Base-by-base conservation (phyloP, 2,329 filamentous ascomycete genomes). In the Ceratocystis huliohia region DNA sequence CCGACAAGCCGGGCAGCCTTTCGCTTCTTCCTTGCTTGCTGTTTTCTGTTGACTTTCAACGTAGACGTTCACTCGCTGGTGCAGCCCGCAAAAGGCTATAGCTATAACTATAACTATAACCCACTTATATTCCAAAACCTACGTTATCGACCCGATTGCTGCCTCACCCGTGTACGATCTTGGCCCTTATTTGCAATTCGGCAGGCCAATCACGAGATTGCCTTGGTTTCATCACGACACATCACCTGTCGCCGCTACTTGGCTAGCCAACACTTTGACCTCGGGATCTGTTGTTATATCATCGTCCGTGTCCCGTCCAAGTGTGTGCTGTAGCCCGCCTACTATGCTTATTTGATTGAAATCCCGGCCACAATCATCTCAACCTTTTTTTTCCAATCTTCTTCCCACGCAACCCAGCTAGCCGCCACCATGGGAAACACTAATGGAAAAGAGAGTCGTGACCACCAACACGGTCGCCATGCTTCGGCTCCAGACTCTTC, bases 381-480 rank as follows among this genome's bases (percentile, higher is more conserved):
- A 33, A 41, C 33, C 30, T n/a, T 46, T 13, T 41, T 33, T 3
- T 37, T 37, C 64, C 33, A 63, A 28, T 48, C 25, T 8, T 28
- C 48, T 22, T 48, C 5, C 62, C 69, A 66, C 41, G 17, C 13
- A 59, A 15, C 15, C 53, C 53, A 30, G 53, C 8, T 59, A 59
- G 17, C 28, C 46, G n/a, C 8, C 62, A 50, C 25, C 37, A 78
- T 78, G 76, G 76, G 76, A 59, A 78, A 78, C 67, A 73, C 73
- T 33, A 77, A 71, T 67, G 74, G 76, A 30, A 78, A 75, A 68
- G 76, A 78, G 69, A 74, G 76, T 50, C 76, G 76, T 63, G 69
- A 71, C 65, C 69, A 63, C 46, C 37, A 41, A 41, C 50, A 63
- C 53, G 45, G 68, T 44, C 56, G 59, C n/a, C 33, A 56, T 67